Conservation (phyloP, 768 basidiomycete genomes). For the Tubosaeta sp. region DNA sequence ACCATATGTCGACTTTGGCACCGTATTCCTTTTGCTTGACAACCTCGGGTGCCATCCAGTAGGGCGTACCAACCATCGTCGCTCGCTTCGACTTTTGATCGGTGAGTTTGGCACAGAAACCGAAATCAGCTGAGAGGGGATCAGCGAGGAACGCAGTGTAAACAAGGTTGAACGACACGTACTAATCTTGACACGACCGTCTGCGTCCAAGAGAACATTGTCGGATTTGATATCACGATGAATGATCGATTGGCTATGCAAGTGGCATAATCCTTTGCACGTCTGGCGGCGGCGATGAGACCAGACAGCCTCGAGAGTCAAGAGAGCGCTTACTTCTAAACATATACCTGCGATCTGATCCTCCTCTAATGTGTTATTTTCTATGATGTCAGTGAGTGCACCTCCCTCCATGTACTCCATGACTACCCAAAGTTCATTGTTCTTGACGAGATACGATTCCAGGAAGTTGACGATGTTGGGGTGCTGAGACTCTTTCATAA, state of each 20-base stretch:
- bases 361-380: slow-evolving; percentile 92
- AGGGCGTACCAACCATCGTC: slow-evolving; percentile 98
- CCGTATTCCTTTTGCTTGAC: slow-evolving; percentile 97
- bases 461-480: slow-evolving; percentile 97
- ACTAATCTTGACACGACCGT: slow-evolving; percentile 98
- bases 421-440: slow-evolving; percentile 91
- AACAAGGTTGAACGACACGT: slow-evolving; percentile 30
- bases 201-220: slow-evolving; percentile 89
- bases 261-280: slow-evolving; percentile 89
- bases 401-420: slow-evolving; percentile 99
- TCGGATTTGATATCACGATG: slow-evolving; percentile 98
- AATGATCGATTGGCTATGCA: slow-evolving; percentile 93
- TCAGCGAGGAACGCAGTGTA: slow-evolving; percentile 1
- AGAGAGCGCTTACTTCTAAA: slow-evolving; percentile 63
- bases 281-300: slow-evolving; percentile 49
- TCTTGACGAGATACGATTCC: slow-evolving; percentile 85
- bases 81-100: slow-evolving; percentile 96
- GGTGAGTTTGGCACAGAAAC: slow-evolving; percentile 93
- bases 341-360: slow-evolving; percentile 93
- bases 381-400: slow-evolving; percentile 95
- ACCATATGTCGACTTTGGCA: slow-evolving; percentile 96
- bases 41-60: slow-evolving; percentile 99
- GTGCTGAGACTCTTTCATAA: slow-evolving; percentile 98
- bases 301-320: neutral
- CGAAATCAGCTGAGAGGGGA: slow-evolving; percentile 79